A percentile compares a stretch with the other conserved stretches of the same genome.
Conservation (phyloP, 495 filamentous ascomycete genomes). For the Xylaria scruposa region DNA sequence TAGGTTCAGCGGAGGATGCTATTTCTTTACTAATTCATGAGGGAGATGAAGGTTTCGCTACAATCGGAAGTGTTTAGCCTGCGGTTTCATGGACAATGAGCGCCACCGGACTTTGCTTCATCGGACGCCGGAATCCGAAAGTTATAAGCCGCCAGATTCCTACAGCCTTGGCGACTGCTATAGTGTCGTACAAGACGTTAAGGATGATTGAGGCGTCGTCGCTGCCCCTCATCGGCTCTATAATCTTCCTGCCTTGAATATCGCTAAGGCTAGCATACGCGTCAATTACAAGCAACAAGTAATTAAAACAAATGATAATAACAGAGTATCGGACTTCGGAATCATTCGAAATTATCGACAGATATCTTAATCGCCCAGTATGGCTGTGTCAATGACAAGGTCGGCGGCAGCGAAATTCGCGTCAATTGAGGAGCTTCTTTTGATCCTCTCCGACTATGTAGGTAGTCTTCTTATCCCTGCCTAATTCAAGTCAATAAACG, state of each 20-base stretch:
- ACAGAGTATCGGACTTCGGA: background rate
- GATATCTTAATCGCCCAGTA: background rate
- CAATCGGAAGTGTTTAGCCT: background rate
- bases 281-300: background rate
- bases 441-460: conserved; percentile 19
- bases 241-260: background rate
- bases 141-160: background rate
- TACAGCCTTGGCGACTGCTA: background rate
- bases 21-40: background rate
- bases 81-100: background rate
- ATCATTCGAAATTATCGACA: background rate
- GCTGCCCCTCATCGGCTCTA: background rate
- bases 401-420: conserved; percentile 17
- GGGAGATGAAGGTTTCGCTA: background rate
- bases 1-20: background rate
- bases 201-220: background rate
- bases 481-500: background rate
- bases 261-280: background rate
- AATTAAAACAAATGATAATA: background rate
- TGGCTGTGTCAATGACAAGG: background rate
- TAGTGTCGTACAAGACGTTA: background rate
- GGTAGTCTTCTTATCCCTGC: background rate
- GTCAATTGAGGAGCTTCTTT: conserved; percentile 23
- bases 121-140: background rate
- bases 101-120: background rate